Evolutionary conservation across 495 filamentous ascomycete genomes (phyloP), one percentile per base, ranked within the genome.

Genomic region (Amphirosellinia nigrospora): DNA sequence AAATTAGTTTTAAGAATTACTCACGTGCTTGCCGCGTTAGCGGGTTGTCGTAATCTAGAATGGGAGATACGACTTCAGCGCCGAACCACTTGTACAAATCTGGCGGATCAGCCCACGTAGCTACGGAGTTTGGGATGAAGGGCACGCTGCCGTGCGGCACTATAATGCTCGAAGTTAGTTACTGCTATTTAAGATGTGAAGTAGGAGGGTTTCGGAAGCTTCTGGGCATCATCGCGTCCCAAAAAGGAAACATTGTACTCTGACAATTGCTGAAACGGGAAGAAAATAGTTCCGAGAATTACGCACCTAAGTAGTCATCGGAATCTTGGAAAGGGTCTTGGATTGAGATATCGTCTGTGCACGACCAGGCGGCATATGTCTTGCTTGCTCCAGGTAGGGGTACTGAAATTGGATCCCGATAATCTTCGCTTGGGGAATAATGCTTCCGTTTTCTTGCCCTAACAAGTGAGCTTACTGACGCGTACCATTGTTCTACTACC

Each of bases 71-170:
- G 1, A 76, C 4, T 26, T 76, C 74, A 7, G 60, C 68, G 13
- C 19, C 11, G n/a, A 48, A 72, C 72, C 72, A 76, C 3, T 41
- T 64, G n/a, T 76, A 76, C 15, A 28, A 46, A 8, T 55, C 23
- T 30, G 53, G 13, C n/a, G 61, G 61, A 11, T 39, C 19, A 0
- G 13, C 43, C 1, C 11, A 21, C 11, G 7, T 32, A 21, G 8
- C 13, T 0, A 10, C 0, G 0, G 43, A 46, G 1, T 34, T 19
- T 52, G 63, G 45, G 11, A 3, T 2, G 11, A 34, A 13, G 5
- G 63, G 32, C 9, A 63, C 19, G 38, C 9, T 45, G n/a, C 60
- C 39, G 8, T 0, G 6, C 21, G 23, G 39, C 4, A 63, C 10
- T 9, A 0, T 30, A n/a, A n/a, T n/a, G n/a, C n/a, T n/a, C n/a